Base-by-base conservation (phyloP, 495 filamentous ascomycete genomes). In the Viridothelium virens region DNA sequence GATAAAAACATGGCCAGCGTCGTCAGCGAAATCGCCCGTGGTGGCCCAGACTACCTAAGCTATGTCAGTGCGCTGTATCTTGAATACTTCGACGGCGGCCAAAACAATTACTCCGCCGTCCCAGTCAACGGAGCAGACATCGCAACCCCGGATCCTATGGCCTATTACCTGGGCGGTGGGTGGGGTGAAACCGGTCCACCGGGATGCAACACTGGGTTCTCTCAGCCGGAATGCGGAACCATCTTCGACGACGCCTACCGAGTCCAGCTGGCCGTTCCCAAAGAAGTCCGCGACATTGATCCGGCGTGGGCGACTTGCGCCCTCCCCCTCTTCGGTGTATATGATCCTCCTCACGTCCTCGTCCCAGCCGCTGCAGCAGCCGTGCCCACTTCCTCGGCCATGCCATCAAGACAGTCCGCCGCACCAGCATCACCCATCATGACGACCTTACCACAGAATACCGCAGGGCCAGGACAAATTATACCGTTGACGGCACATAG, bases 311-410 rank as follows among this genome's bases (percentile, higher is more conserved):
- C 53, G 14, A 46, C 36, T 34, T 66, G 65, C 65, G 31, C 36
- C 16, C 62, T 41, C 16, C n/a, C 11, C 61, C 48, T 62, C 62
- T 66, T 56, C 62, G 69, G 67, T 48, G 69, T 73, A 56, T 67
- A 67, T 65, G 65, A 65, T 70, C 66, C 71, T 76, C 62, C 68
- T 47, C n/a, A 71, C 63, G 53, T 77, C 78, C 69, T 92, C 89
- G 66, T 87, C 85, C 71, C 86, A 78, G 16, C 16, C 14, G 39
- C 64, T 18, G 39, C 50, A 1, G 38, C 36, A 37, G 50, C 47
- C 39, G 64, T 12, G 14, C 48, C 53, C 1, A 38, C 64, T 12
- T 12, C 48, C n/a, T 47, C 31, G 47, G 33, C 53, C 11, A 36
- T 9, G 31, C 31, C 53, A 36, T 36, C 53, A 36, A 9, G 10